Evolutionary conservation across 148 eudicot genomes (phyloP), one percentile per base, ranked within the genome.

Genomic region (Silene conica): DNA sequence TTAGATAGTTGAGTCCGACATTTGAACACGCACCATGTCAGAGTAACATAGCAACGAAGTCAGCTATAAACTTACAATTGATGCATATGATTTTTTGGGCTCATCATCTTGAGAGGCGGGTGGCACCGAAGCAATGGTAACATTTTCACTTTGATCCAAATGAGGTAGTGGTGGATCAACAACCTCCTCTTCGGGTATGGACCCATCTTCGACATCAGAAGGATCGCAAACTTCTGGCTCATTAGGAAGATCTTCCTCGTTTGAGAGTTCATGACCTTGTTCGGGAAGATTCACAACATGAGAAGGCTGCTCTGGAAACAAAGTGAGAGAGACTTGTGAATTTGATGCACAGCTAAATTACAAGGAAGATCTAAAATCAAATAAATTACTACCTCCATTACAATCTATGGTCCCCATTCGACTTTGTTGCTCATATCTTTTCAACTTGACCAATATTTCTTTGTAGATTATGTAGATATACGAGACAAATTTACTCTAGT

Each of bases 1-100:
- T 38, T 6, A 38, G 43, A 38, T 38, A 38, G 43, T 38, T 38
- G 43, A 38, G 43, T 38, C 8, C 50, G 55, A 25, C 56, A 19
- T 21, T 22, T 54, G 43, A 7, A 6, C 8, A 38, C 9, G 8
- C 43, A 38, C 43, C 43, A 38, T 38, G 1, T 7, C 43, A 38
- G 43, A 38, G 43, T 38, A 38, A 38, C 43, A 38, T 38, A 38
- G 43, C 1, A 5, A 38, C 43, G 9, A 46, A 45, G 26, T 13
- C 9, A 79, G 46, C 48, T 8, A 55, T 64, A 15, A 75, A 86
- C 98, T 89, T 86, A 94, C 98, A 74, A 94, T 94, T 52, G 96
- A 89, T 77, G 98, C 98, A 85, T 89, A 94, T 19, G 98, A 88
- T 76, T 85, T 94, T 83, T 89, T 89, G 20, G 91, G 91, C 79